A percentile compares a stretch with the other conserved stretches of the same genome.
Evolutionary conservation across 768 basidiomycete genomes (phyloP).

Genomic region (Mycena sanguinolenta): DNA sequence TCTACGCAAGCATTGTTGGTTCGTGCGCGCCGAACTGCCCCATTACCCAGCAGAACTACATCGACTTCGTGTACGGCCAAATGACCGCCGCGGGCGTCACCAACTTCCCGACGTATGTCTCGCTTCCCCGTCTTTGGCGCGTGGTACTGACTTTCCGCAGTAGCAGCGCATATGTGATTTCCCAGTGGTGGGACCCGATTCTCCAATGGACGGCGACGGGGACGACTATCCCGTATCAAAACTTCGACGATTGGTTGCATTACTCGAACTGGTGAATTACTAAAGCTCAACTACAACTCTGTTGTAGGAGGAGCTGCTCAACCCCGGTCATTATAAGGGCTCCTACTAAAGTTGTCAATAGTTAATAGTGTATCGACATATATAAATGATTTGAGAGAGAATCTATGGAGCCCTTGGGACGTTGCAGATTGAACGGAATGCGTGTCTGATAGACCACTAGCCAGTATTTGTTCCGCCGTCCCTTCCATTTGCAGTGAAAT

Average conservation of each 20-base stretch:
- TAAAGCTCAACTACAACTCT: too few relatives aligned
- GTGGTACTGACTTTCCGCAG: background rate
- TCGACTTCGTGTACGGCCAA: conserved; percentile 39
- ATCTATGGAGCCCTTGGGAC: too few relatives aligned
- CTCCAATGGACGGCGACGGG: conserved; percentile 30
- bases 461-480: background rate
- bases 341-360: too few relatives aligned
- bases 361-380: too few relatives aligned
- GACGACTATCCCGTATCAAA: conserved; percentile 32
- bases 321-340: too few relatives aligned
- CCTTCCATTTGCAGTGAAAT: background rate
- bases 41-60: conserved; percentile 40
- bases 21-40: conserved; percentile 33
- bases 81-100: conserved; percentile 30
- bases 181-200: conserved; percentile 22
- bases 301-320: too few relatives aligned
- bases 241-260: conserved; percentile 38
- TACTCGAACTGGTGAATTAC: conserved; percentile 16
- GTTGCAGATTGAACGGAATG: too few relatives aligned
- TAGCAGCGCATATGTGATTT: conserved; percentile 15
- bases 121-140: background rate
- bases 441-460: conserved; percentile 1
- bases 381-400: too few relatives aligned
- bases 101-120: conserved; percentile 22
- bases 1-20: conserved; percentile 36